Base-by-base conservation (phyloP, 768 basidiomycete genomes). In the Zangia roseola region DNA sequence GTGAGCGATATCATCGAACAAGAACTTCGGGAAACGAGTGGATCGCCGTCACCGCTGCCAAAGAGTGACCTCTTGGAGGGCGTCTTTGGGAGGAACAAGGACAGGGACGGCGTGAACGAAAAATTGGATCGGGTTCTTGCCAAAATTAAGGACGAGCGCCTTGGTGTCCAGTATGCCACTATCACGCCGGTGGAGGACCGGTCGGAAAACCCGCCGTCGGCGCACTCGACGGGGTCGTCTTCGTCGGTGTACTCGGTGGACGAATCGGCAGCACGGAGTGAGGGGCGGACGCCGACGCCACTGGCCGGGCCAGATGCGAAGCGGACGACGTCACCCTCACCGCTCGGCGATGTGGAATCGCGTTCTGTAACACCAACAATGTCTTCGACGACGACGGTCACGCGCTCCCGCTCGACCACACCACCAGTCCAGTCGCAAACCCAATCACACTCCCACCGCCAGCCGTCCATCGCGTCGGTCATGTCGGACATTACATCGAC, bases 1-100 rank as follows among this genome's bases (percentile, higher is more conserved):
- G 92, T 98, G 64, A 93, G 91, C 59, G 88, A 95, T 54, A 86
- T 97, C 42, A 79, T 97, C 40, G 92, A 94, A 62, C 83, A 90
- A 67, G 95, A 95, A 58, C 88, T 89, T 77, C 73, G 80, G n/a
- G 81, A 78, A 24, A 73, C 72, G 33, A 69, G 67, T 33, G 61
- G 60, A 14, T 40, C 59, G 13, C 66, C 72, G 25, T 50, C 61
- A 1, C 57, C 49, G 2, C 17, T 19, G n/a, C 46, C 39, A 1
- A 74, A 77, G 61, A 75, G 73, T 34, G 89, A 91, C 57, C 69
- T 91, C 17, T 67, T 92, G 33, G 82, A 87, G 60, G 82, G 83
- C 17, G 82, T 85, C 5, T 72, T 81, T 53, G 79, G 74, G 21
- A 74, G 76, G 24, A 79, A 77, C 50, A 79, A 71, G 53, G 83